Evolutionary conservation across 2,329 filamentous ascomycete genomes (phyloP).

Genomic region (Penicillium sp.): DNA sequence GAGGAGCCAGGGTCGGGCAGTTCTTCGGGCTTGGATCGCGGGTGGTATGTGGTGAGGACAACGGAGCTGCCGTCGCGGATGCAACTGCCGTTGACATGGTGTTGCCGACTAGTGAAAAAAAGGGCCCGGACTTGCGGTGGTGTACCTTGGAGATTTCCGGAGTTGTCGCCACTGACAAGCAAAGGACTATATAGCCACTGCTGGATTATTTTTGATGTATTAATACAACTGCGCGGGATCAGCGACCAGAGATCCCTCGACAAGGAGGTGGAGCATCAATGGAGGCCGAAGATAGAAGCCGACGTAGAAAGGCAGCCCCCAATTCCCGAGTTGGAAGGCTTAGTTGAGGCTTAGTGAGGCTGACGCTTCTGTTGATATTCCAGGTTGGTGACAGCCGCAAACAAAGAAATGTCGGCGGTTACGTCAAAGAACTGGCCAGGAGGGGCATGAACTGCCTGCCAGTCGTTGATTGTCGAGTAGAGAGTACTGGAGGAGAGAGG

Average conservation of each 20-base stretch:
- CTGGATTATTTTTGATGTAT: neutral
- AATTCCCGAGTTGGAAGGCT: neutral
- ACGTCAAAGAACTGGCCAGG: neutral
- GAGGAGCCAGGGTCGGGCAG: constrained; percentile 50
- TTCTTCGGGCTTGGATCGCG: constrained; percentile 53
- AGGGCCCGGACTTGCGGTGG: constrained; percentile 2
- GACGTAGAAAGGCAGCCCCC: constrained; percentile 6
- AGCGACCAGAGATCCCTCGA: constrained; percentile 14
- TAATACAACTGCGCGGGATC: constrained; percentile 11
- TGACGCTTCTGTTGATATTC: constrained; percentile 3
- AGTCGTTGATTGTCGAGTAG: constrained; percentile 1
- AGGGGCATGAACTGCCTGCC: constrained; percentile 4
- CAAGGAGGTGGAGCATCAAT: constrained; percentile 21
- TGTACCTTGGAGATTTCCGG: neutral
- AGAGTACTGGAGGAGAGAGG: constrained; percentile 9
- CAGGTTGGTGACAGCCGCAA: neutral
- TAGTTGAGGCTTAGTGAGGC: constrained; percentile 2
- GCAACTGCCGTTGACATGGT: constrained; percentile 58
- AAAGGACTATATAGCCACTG: neutral
- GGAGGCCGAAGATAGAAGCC: constrained; percentile 9
- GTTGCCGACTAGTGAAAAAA: constrained; percentile 14
- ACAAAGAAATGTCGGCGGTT: constrained; percentile 2
- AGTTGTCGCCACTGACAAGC: neutral
- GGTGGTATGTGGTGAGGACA: constrained; percentile 52
- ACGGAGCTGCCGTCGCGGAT: constrained; percentile 50